These are phyloP conservation scores for Cladosporium sphaerospermum DNA, from an alignment of 2,329 filamentous ascomycete species.

Conservation along the genomic window DNA sequence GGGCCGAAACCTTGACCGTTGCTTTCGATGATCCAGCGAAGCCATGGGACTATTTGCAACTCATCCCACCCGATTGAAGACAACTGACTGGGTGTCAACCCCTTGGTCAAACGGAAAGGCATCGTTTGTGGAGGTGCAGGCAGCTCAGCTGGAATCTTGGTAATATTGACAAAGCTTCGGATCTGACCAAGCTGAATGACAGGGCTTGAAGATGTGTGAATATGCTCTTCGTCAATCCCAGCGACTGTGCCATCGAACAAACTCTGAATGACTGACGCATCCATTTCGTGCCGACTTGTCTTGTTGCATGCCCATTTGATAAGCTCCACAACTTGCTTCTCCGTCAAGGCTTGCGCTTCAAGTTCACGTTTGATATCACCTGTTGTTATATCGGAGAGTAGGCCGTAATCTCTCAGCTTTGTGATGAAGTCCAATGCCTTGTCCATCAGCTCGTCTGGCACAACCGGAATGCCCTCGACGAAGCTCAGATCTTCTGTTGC, in stretches of 20 bases:
- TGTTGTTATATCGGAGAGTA: slow-evolving; percentile 82
- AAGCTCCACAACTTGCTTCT: slow-evolving; percentile 73
- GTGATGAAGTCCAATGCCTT: slow-evolving; percentile 65
- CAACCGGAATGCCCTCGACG: slow-evolving; percentile 78
- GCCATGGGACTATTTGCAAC: slow-evolving; percentile 78
- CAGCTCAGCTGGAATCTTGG: slow-evolving; percentile 71
- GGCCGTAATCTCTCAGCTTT: slow-evolving; percentile 74
- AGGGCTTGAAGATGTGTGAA: slow-evolving; percentile 53
- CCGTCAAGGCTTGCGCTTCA: slow-evolving; percentile 71
- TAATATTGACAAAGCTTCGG: slow-evolving; percentile 65
- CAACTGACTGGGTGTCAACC: slow-evolving; percentile 60
- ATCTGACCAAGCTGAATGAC: slow-evolving; percentile 75
- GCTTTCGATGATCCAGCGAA: slow-evolving; percentile 70
- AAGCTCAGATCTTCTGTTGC: slow-evolving; percentile 67
- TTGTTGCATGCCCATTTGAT: slow-evolving; percentile 76
- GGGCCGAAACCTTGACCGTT: slow-evolving; percentile 53
- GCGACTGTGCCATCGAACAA: slow-evolving; percentile 78
- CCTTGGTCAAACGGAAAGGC: slow-evolving; percentile 74
- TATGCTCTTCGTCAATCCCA: slow-evolving; percentile 49
- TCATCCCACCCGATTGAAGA: slow-evolving; percentile 80
- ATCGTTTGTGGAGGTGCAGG: slow-evolving; percentile 77
- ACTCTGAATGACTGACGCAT: slow-evolving; percentile 58
- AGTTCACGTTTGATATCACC: slow-evolving; percentile 80
- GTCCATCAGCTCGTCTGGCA: slow-evolving; percentile 69
- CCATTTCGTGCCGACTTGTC: slow-evolving; percentile 64